phyloP scores from a whole-genome alignment of 2,329 filamentous ascomycete genomes.

The Aspergillus novoparasiticus region DNA sequence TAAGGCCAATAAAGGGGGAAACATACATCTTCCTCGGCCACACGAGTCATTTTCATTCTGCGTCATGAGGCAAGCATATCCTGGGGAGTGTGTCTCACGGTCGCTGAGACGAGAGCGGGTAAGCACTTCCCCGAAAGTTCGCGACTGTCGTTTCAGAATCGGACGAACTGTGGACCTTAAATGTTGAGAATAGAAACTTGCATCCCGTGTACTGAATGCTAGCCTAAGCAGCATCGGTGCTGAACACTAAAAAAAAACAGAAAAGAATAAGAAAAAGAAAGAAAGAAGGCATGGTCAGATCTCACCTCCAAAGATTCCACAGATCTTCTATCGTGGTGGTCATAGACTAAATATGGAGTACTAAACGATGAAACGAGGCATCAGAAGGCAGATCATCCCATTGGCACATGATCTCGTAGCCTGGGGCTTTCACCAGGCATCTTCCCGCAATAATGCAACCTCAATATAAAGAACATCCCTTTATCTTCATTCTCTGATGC shows the following conservation, averaged over 20 bases:
- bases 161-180: conserved; percentile 13
- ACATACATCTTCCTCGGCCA: neutral
- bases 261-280: neutral
- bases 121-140: neutral
- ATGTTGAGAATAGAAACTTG: neutral
- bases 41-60: neutral
- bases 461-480: neutral
- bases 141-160: conserved; percentile 12
- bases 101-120: neutral
- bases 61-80: neutral
- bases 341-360: neutral
- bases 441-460: neutral
- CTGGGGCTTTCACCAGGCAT: neutral
- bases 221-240: neutral
- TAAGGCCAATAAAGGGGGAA: neutral
- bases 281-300: neutral
- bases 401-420: neutral
- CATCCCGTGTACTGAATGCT: neutral
- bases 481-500: neutral
- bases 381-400: neutral
- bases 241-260: neutral
- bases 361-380: neutral
- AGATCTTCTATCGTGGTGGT: neutral
- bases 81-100: neutral
- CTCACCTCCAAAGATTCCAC: neutral